phyloP scores from a whole-genome alignment of 2,329 filamentous ascomycete genomes.

The Diaporthe citrichinensis region DNA sequence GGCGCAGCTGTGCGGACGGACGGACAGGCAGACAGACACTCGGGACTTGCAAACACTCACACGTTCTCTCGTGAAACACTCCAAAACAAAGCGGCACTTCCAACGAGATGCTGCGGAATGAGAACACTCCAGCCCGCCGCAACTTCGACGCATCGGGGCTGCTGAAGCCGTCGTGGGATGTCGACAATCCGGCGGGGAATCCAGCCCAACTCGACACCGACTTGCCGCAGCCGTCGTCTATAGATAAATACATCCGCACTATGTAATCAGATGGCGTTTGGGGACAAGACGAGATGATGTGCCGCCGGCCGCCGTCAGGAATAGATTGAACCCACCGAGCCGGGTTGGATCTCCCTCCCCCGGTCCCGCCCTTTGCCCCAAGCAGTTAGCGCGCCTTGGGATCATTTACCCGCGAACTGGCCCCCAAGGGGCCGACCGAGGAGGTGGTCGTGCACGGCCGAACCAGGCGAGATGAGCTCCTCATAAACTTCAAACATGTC shows the following conservation, averaged over 20 bases:
- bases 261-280: conserved; percentile 11
- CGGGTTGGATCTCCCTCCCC: conserved; percentile 3
- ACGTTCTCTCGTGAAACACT: conserved; percentile 7
- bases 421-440: conserved; percentile 9
- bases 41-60: not conserved
- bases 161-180: not conserved
- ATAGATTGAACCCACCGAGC: conserved; percentile 22
- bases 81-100: not conserved
- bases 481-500: conserved; percentile 25
- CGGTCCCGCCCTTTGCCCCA: conserved; percentile 13
- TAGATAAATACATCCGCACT: not conserved
- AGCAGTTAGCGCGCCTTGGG: conserved; percentile 8
- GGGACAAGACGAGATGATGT: conserved; percentile 12
- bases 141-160: not conserved
- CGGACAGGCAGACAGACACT: not conserved
- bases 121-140: not conserved
- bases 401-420: not conserved
- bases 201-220: conserved; percentile 8
- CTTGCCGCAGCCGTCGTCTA: not conserved
- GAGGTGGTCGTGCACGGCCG: not conserved
- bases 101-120: not conserved
- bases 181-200: not conserved
- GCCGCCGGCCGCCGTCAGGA: conserved; percentile 21
- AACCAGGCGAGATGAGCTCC: conserved; percentile 21
- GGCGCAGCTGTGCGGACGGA: not conserved